A percentile compares a stretch with the other conserved stretches of the same genome.
Evolutionary conservation across 352 stramenopile genomes (phyloP).

Genomic region (Elongisporangium undulatum): DNA sequence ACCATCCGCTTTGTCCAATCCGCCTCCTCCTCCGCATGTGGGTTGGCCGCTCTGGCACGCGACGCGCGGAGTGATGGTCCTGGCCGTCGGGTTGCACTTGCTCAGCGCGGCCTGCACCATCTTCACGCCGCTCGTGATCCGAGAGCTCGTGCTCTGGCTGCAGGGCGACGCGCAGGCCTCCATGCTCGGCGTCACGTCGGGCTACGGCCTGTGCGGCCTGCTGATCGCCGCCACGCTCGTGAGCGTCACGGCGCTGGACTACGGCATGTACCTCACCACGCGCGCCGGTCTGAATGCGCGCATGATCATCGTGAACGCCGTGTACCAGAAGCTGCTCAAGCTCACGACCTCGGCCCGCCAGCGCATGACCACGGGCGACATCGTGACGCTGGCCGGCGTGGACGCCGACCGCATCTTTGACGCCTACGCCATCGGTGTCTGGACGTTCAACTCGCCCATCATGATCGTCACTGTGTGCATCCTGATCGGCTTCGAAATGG

Average conservation of each 20-base stretch:
- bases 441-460: slow-evolving; percentile 23
- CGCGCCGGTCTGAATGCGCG: slow-evolving; percentile 44
- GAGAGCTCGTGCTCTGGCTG: slow-evolving; percentile 20
- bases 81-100: slow-evolving; percentile 19
- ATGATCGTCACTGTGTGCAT: slow-evolving; percentile 19
- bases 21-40: no score
- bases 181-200: slow-evolving; percentile 17
- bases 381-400: slow-evolving; percentile 48
- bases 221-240: slow-evolving; percentile 10
- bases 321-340: slow-evolving; percentile 51
- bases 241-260: slow-evolving; percentile 33
- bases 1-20: no score
- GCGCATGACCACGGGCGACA: slow-evolving; percentile 44
- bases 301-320: slow-evolving; percentile 31
- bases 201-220: slow-evolving; percentile 10
- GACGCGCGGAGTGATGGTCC: slow-evolving; percentile 22
- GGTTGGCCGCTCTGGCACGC: slow-evolving; percentile 16
- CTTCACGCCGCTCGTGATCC: slow-evolving; percentile 30
- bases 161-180: slow-evolving; percentile 8
- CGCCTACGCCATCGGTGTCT: slow-evolving; percentile 37
- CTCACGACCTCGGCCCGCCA: slow-evolving; percentile 37
- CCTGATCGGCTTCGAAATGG: slow-evolving; percentile 18
- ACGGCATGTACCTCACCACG: slow-evolving; percentile 35
- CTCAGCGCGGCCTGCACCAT: slow-evolving; percentile 18
- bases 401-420: slow-evolving; percentile 53